Percentiles rank a stretch among this genome's conserved stretches.
Conservation (phyloP, 106 monocot species). For the Allium fistulosum region DNA sequence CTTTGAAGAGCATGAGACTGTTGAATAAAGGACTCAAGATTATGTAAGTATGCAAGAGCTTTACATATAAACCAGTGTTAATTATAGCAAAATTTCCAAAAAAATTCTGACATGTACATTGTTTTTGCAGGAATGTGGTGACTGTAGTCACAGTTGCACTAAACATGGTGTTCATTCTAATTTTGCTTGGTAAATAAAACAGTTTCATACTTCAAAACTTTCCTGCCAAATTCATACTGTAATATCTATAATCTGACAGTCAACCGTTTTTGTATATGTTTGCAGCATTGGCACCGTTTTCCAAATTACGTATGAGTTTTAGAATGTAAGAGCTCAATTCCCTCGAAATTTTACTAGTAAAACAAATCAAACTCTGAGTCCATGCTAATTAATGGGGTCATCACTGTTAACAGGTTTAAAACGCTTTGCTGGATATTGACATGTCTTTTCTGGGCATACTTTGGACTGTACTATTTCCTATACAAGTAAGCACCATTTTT, state of each 20-base stretch:
- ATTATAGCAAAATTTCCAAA: too few relatives aligned
- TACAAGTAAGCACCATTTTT: conserved; percentile 40
- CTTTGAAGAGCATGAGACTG: conserved; percentile 25
- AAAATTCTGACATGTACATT: neutral
- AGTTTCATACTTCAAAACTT: neutral
- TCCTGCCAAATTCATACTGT: neutral
- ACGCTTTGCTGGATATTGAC: conserved; percentile 68
- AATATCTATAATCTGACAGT: neutral
- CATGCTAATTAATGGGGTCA: too few relatives aligned
- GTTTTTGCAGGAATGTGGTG: conserved; percentile 35
- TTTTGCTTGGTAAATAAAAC: conserved; percentile 31
- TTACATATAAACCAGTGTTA: neutral
- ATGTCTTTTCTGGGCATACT: conserved; percentile 62
- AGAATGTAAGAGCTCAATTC: conserved; percentile 27
- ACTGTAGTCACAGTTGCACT: conserved; percentile 31
- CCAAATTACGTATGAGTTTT: conserved; percentile 15
- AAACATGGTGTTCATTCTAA: conserved; percentile 23
- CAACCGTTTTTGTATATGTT: neutral
- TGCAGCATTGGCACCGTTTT: conserved; percentile 27
- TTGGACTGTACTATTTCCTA: conserved; percentile 84
- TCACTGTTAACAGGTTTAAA: conserved; percentile 36
- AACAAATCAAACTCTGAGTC: neutral
- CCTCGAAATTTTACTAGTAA: neutral
- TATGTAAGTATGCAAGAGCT: conserved; percentile 40
- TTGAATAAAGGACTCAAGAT: conserved; percentile 65